Evolutionary conservation across 176 grass and related monocot genomes (phyloP).

Genomic region (Elaeis guineensis): DNA sequence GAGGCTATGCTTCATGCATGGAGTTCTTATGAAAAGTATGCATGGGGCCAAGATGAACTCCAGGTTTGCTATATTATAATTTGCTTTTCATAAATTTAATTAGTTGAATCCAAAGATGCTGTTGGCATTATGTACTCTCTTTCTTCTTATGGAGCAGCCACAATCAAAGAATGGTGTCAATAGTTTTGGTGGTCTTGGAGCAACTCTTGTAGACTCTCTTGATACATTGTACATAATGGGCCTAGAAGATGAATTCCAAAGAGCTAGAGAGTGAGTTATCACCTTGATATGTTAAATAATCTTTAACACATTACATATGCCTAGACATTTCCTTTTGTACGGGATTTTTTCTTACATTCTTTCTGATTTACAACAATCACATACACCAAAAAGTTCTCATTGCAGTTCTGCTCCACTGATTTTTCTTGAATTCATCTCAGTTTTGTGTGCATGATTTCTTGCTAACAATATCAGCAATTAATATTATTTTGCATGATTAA

Average conservation of each 20-base stretch:
- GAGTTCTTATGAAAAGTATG: constrained; percentile 93
- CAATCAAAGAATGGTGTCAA: constrained; percentile 82
- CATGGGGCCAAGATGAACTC: constrained; percentile 97
- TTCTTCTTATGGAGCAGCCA: constrained; percentile 39
- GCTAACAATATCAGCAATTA: too few relatives aligned
- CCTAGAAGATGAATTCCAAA: constrained; percentile 92
- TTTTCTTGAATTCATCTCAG: too few relatives aligned
- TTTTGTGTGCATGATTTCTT: too few relatives aligned
- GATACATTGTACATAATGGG: constrained; percentile 99
- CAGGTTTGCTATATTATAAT: constrained; percentile 46
- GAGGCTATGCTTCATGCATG: constrained; percentile 93
- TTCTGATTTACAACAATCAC: too few relatives aligned
- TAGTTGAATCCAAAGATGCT: too few relatives aligned
- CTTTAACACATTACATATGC: too few relatives aligned
- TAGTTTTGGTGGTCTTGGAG: constrained; percentile 96
- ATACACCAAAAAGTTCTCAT: too few relatives aligned
- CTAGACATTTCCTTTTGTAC: too few relatives aligned
- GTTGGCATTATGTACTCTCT: constrained; percentile 5
- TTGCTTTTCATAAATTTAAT: too few relatives aligned
- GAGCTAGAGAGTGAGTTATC: constrained; percentile 89
- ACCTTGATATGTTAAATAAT: not conserved
- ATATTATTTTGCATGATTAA: too few relatives aligned
- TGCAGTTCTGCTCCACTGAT: too few relatives aligned
- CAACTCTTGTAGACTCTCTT: constrained; percentile 87
- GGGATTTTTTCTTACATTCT: too few relatives aligned